phyloP scores from a whole-genome alignment of 1,284 basidiomycete genomes.

The Ustilago crameri region DNA sequence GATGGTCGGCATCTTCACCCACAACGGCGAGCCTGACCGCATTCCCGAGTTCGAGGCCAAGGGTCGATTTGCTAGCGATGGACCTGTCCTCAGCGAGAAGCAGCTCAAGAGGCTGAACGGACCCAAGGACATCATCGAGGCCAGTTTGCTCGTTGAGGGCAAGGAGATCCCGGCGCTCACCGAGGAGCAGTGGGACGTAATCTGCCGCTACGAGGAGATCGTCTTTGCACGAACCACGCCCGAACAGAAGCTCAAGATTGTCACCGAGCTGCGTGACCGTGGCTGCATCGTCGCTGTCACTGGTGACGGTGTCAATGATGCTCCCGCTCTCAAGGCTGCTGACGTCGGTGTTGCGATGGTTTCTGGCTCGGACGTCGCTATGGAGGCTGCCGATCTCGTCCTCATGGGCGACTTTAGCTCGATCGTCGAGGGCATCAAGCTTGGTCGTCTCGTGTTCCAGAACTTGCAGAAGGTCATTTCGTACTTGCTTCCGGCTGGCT shows the following conservation, averaged over 20 bases:
- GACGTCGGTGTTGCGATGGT: conserved; percentile 72
- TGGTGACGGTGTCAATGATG: conserved; percentile 79
- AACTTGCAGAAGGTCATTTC: conserved; percentile 73
- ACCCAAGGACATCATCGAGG: conserved; percentile 37
- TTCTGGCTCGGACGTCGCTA: conserved; percentile 69
- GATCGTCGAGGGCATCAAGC: conserved; percentile 56
- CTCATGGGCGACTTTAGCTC: conserved; percentile 57
- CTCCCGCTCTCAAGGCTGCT: conserved; percentile 71
- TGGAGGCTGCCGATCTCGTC: conserved; percentile 64
- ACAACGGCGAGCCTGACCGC: conserved; percentile 62
- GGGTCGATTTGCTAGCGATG: conserved; percentile 18
- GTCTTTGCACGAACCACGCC: conserved; percentile 80
- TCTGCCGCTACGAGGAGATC: conserved; percentile 75
- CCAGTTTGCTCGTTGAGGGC: conserved; percentile 38
- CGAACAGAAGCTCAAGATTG: conserved; percentile 77
- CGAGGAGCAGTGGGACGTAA: conserved; percentile 70
- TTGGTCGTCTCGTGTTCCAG: conserved; percentile 76
- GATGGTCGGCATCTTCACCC: conserved; percentile 75
- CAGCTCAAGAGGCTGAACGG: conserved; percentile 34
- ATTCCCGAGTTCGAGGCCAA: conserved; percentile 68
- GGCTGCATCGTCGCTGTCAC: conserved; percentile 74
- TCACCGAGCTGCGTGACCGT: conserved; percentile 74
- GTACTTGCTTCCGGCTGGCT: conserved; percentile 68
- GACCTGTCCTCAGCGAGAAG: conserved; percentile 45
- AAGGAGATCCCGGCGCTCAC: conserved; percentile 38